Evolutionary conservation across 805 yeast genomes (phyloP).

Genomic region (Wickerhamomyces mucosus): DNA sequence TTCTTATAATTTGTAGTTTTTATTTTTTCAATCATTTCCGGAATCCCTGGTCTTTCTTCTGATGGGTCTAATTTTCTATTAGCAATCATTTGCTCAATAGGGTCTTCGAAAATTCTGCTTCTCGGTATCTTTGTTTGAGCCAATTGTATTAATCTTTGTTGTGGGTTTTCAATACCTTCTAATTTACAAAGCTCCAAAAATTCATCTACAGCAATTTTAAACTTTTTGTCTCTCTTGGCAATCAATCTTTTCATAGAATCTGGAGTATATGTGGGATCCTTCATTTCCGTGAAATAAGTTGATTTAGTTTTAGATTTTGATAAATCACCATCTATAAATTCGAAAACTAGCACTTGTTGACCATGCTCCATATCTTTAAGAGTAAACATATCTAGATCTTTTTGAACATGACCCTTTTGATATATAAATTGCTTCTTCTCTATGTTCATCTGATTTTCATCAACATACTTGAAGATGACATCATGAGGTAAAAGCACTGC

Average conservation of each 20-base stretch:
- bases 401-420: constrained; percentile 41
- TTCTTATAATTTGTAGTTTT: constrained; percentile 44
- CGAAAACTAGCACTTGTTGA: constrained; percentile 59
- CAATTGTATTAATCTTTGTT: constrained; percentile 26
- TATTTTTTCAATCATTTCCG: constrained; percentile 40
- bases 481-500: constrained; percentile 58
- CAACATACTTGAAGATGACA: constrained; percentile 64
- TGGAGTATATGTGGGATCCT: constrained; percentile 40
- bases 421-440: constrained; percentile 28
- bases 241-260: constrained; percentile 56
- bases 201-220: constrained; percentile 28
- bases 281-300: constrained; percentile 33
- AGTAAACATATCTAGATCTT: constrained; percentile 42
- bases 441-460: constrained; percentile 52
- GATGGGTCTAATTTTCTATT: constrained; percentile 16
- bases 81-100: constrained; percentile 47
- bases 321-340: constrained; percentile 61
- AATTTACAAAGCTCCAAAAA: constrained; percentile 27
- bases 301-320: constrained; percentile 38
- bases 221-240: constrained; percentile 43
- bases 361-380: constrained; percentile 30
- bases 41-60: constrained; percentile 33
- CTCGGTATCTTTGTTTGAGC: constrained; percentile 37
- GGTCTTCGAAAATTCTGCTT: constrained; percentile 43
- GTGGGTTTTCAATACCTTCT: constrained; percentile 28